A percentile compares a stretch with the other conserved stretches of the same genome.
phyloP scores from a whole-genome alignment of 2,329 filamentous ascomycete genomes.

The Botrytis fragariae region DNA sequence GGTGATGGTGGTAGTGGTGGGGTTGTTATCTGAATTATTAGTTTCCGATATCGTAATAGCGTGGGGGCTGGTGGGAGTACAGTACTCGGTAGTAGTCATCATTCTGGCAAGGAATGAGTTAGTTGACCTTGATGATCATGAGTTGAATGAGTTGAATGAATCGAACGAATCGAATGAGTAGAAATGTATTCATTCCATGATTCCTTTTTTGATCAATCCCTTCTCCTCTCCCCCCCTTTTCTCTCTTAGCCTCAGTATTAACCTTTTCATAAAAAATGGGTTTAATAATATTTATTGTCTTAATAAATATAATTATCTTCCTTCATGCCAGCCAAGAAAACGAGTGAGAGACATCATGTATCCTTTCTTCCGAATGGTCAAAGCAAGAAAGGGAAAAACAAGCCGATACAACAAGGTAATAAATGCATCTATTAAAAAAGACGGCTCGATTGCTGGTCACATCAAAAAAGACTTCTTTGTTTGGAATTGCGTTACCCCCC shows the following conservation, averaged over 20 bases:
- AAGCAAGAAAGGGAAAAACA: not conserved
- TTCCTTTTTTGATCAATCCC: not conserved
- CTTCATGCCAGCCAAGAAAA: not conserved
- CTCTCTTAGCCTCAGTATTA: not conserved
- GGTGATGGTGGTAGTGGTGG: not conserved
- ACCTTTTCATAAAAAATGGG: not conserved
- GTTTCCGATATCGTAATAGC: not conserved
- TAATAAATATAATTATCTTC: not conserved
- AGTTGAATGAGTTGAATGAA: too few species aligned
- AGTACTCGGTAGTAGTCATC: not conserved
- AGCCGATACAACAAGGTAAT: not conserved
- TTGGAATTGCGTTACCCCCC: not conserved
- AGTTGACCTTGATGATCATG: not conserved
- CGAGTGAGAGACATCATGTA: not conserved
- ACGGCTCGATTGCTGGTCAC: not conserved
- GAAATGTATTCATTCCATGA: not conserved
- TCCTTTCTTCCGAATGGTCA: constrained; percentile 6
- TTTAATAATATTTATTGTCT: not conserved
- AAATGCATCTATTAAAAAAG: not conserved
- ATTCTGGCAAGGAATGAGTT: not conserved
- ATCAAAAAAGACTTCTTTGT: not conserved
- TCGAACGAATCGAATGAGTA: not conserved
- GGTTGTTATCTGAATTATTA: not conserved
- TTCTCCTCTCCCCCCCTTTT: not conserved
- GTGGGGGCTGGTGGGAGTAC: not conserved